Evolutionary conservation across 106 monocot genomes (phyloP).

Genomic region (Dendrobium nobile): DNA sequence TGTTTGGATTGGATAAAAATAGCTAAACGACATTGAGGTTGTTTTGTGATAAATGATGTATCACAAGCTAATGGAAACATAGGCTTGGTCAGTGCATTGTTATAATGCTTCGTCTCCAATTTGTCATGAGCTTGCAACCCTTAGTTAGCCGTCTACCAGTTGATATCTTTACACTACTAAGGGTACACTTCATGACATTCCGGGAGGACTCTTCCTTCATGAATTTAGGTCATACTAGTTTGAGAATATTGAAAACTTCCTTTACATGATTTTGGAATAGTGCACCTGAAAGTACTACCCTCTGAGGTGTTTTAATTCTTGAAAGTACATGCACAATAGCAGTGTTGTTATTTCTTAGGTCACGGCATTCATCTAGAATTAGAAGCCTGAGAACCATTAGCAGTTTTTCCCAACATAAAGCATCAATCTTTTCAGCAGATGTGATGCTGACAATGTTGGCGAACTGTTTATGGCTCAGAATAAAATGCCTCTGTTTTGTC

Average conservation of each 20-base stretch:
- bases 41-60: too few species aligned
- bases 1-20: too few species aligned
- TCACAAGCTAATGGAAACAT: too few species aligned
- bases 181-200: conserved; percentile 31
- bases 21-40: too few species aligned
- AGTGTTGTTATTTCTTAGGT: conserved; percentile 69
- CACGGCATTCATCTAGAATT: conserved; percentile 89
- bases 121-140: too few species aligned
- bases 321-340: conserved; percentile 50
- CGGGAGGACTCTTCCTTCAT: conserved; percentile 22
- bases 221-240: too few species aligned
- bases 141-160: conserved; percentile 8
- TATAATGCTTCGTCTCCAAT: too few species aligned
- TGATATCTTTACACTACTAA: conserved; percentile 48
- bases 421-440: conserved; percentile 18
- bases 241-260: too few species aligned
- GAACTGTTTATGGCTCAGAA: conserved; percentile 66
- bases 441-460: conserved; percentile 42
- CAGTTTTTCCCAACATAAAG: conserved; percentile 62
- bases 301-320: conserved; percentile 59
- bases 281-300: conserved; percentile 88
- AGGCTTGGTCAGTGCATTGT: too few species aligned
- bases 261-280: conserved; percentile 22
- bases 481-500: conserved; percentile 56
- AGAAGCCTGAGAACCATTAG: conserved; percentile 66